phyloP scores from a whole-genome alignment of 768 basidiomycete genomes.

The Trametes sanguinea region DNA sequence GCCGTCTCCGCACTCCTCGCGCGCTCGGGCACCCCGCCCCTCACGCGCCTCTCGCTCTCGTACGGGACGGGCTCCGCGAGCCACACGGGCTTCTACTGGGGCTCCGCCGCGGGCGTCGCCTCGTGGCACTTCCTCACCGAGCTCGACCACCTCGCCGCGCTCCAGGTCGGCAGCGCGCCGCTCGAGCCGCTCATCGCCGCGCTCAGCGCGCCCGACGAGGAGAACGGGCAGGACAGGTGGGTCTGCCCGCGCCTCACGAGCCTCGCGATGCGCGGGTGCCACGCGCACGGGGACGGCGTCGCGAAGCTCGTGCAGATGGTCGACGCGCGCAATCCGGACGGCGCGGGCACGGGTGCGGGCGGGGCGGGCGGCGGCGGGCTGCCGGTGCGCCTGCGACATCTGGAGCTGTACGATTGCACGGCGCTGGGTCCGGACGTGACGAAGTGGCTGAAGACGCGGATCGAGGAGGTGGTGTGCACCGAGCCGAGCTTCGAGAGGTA shows the following conservation, averaged over 20 bases:
- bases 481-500: slow-evolving; percentile 56
- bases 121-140: slow-evolving; percentile 70
- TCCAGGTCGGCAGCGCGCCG: slow-evolving; percentile 65
- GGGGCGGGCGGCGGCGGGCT: slow-evolving; percentile 44
- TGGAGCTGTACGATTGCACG: slow-evolving; percentile 71
- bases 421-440: slow-evolving; percentile 69
- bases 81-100: slow-evolving; percentile 53
- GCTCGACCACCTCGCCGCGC: slow-evolving; percentile 55
- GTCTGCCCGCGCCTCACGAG: slow-evolving; percentile 62
- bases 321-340: slow-evolving; percentile 66
- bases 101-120: slow-evolving; percentile 56
- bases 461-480: slow-evolving; percentile 62
- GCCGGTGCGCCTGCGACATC: slow-evolving; percentile 52
- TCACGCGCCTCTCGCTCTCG: slow-evolving; percentile 62
- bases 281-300: slow-evolving; percentile 64
- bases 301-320: slow-evolving; percentile 71
- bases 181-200: slow-evolving; percentile 63
- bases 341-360: slow-evolving; percentile 19
- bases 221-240: slow-evolving; percentile 52
- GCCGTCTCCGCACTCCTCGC: slow-evolving; percentile 60
- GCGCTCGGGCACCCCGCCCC: slow-evolving; percentile 58
- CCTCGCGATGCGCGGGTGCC: slow-evolving; percentile 65
- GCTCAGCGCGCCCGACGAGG: slow-evolving; percentile 63
- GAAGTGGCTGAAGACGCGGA: slow-evolving; percentile 62
- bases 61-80: slow-evolving; percentile 47